A percentile compares a stretch with the other conserved stretches of the same genome.
These are phyloP conservation scores for Dendrobium officinale DNA, from an alignment of 106 monocot species.

Conservation along the genomic window DNA sequence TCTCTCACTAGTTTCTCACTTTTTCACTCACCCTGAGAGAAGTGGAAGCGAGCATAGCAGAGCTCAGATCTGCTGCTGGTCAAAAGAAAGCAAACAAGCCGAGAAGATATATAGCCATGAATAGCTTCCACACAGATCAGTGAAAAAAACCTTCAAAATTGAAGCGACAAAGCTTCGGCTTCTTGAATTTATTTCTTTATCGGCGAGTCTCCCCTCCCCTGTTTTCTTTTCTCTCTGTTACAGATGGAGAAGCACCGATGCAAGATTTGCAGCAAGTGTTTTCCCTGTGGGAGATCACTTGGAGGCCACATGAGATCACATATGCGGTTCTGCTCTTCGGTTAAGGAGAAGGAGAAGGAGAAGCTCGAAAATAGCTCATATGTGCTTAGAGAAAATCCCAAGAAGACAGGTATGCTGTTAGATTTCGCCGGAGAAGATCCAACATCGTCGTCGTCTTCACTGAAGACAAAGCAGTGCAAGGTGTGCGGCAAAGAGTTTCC, in stretches of 20 bases:
- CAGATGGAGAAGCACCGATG: slow-evolving; percentile 26
- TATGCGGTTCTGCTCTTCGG: background rate
- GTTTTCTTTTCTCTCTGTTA: slow-evolving; percentile 1
- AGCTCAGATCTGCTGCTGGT: background rate
- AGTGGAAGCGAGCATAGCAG: background rate
- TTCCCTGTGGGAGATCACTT: slow-evolving; percentile 41
- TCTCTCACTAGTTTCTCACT: background rate
- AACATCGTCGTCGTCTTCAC: background rate
- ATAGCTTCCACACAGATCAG: background rate
- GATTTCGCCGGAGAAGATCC: background rate
- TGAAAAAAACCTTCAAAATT: background rate
- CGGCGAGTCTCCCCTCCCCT: background rate
- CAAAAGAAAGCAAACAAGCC: background rate
- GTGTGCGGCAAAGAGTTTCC: slow-evolving; percentile 24
- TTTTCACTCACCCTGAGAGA: background rate
- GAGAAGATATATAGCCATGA: background rate
- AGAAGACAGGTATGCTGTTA: slow-evolving; percentile 20
- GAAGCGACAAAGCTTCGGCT: background rate
- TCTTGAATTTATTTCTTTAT: background rate
- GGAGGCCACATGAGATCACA: slow-evolving; percentile 70
- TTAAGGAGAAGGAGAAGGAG: background rate
- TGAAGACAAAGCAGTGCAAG: slow-evolving; percentile 7
- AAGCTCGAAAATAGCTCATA: slow-evolving; percentile 9
- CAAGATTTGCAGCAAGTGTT: slow-evolving; percentile 35
- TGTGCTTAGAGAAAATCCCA: slow-evolving; percentile 39